These are phyloP conservation scores for Tuber aestivum DNA, from an alignment of 495 filamentous ascomycete species.

Conservation along the genomic window DNA sequence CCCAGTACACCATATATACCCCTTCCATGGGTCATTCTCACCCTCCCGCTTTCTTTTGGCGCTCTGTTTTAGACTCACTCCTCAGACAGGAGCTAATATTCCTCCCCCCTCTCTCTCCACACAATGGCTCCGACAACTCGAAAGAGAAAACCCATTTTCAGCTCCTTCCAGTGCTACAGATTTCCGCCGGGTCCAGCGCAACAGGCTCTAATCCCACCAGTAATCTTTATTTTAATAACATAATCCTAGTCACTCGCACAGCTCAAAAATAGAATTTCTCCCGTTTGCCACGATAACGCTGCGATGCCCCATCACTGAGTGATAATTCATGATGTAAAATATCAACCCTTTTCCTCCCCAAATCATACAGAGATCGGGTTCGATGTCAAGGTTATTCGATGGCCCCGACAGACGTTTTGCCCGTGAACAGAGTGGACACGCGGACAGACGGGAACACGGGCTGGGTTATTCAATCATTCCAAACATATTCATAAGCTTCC, in stretches of 20 bases:
- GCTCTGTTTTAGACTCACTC: not conserved
- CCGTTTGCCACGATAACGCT: not conserved
- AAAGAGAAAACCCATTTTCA: not conserved
- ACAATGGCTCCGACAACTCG: not conserved
- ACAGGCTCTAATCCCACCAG: too few species aligned
- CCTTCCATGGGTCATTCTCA: not conserved
- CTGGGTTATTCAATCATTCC: not conserved
- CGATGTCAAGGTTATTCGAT: not conserved
- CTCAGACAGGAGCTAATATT: not conserved
- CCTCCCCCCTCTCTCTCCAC: too few species aligned
- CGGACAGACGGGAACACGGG: not conserved
- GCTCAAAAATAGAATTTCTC: not conserved
- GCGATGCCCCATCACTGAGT: not conserved
- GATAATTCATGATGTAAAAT: slow-evolving; percentile 17
- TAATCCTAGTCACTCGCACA: not conserved
- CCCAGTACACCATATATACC: too few species aligned
- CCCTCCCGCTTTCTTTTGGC: not conserved
- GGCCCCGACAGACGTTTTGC: not conserved
- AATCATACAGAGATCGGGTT: not conserved
- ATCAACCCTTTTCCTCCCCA: too few species aligned
- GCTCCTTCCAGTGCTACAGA: not conserved
- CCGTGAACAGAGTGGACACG: not conserved
- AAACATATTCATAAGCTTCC: not conserved
- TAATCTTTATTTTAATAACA: not conserved
- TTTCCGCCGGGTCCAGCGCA: not conserved